Percentiles rank a stretch among this genome's conserved stretches.
phyloP scores from a whole-genome alignment of 768 basidiomycete species.

The Suillus brevipes region DNA sequence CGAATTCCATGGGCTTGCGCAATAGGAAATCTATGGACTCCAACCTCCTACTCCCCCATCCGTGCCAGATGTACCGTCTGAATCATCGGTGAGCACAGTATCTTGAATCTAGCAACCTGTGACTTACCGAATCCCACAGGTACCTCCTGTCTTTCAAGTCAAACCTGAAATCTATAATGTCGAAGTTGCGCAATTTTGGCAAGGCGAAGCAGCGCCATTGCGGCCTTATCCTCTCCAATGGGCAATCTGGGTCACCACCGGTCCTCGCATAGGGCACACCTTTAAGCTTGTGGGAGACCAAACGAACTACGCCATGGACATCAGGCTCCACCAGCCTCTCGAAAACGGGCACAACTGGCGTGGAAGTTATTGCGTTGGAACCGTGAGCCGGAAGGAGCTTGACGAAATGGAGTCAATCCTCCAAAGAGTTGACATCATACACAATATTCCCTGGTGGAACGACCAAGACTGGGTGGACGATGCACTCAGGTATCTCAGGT shows the following conservation, averaged over 20 bases:
- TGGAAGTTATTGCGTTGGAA: conserved; percentile 26
- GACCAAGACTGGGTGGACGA: not conserved
- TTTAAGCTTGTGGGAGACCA: conserved; percentile 27
- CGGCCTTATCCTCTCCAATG: conserved; percentile 24
- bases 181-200: conserved; percentile 33
- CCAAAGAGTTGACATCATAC: not conserved
- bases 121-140: not conserved
- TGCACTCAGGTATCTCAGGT: not conserved
- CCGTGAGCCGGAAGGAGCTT: conserved; percentile 7
- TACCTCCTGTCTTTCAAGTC: conserved; percentile 1
- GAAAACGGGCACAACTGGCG: conserved; percentile 20
- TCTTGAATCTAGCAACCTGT: not conserved
- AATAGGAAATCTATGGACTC: not conserved
- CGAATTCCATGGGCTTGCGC: not conserved
- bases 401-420: not conserved
- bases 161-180: conserved; percentile 17
- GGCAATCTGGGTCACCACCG: conserved; percentile 29
- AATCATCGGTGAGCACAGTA: not conserved
- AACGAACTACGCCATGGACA: conserved; percentile 23
- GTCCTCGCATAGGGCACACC: conserved; percentile 20
- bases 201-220: conserved; percentile 3
- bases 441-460: not conserved
- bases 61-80: not conserved
- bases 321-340: conserved; percentile 8
- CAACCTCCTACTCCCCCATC: not conserved